Evolutionary conservation across 2,329 filamentous ascomycete species (phyloP).

Genomic region (Biscogniauxia mediterranea): DNA sequence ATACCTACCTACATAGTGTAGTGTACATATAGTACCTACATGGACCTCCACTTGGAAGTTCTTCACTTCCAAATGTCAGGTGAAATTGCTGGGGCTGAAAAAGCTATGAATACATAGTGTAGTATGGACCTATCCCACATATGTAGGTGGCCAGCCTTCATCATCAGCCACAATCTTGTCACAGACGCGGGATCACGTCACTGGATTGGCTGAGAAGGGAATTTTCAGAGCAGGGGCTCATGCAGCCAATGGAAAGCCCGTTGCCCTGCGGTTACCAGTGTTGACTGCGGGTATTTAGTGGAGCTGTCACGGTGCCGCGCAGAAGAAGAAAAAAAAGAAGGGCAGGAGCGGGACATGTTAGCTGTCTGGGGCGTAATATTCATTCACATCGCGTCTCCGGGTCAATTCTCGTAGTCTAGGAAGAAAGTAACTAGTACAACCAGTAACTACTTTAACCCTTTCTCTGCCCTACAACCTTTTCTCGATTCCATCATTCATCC

Average conservation of each 20-base stretch:
- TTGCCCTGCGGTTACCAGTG: slow-evolving; percentile 58
- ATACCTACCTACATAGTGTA: too few relatives aligned
- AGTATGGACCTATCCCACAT: too few relatives aligned
- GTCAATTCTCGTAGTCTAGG: not conserved
- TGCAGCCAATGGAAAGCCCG: slow-evolving; percentile 44
- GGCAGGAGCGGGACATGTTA: slow-evolving; percentile 19
- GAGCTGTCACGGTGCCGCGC: slow-evolving; percentile 25
- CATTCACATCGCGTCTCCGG: slow-evolving; percentile 9
- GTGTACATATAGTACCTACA: too few relatives aligned
- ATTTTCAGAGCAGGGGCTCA: slow-evolving; percentile 10
- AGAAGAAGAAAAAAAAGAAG: slow-evolving; percentile 24
- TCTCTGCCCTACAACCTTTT: not conserved
- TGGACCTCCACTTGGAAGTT: too few relatives aligned
- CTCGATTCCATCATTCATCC: not conserved
- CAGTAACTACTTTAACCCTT: not conserved
- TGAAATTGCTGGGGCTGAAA: slow-evolving; percentile 12
- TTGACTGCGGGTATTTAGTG: slow-evolving; percentile 41
- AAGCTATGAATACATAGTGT: too few relatives aligned
- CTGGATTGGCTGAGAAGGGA: slow-evolving; percentile 21
- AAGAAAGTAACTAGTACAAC: not conserved
- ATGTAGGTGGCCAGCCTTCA: not conserved
- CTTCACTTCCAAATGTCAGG: not conserved
- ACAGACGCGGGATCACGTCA: slow-evolving; percentile 30
- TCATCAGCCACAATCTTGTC: slow-evolving; percentile 19
- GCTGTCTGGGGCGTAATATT: not conserved